Base-by-base conservation (phyloP, 2,329 filamentous ascomycete species). In the Colletotrichum horii region DNA sequence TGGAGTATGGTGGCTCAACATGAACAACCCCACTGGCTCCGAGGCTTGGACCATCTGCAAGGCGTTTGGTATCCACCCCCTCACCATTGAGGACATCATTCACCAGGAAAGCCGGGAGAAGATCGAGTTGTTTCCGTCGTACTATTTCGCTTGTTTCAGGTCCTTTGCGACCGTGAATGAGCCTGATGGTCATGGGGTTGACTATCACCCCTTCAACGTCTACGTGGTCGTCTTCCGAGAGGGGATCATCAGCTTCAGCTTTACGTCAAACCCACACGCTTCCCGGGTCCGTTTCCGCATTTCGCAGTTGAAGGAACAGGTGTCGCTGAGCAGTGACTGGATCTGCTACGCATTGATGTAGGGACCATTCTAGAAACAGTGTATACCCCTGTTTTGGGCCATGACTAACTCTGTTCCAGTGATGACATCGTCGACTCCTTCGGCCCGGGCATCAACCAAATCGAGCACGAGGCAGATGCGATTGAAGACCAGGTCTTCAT, bases 401-500 rank as follows among this genome's bases (percentile, higher is more conserved):
- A 24, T 28, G 22, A 28, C 65, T 78, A 26, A 66, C 38, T 30
- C 19, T 11, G 6, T 8, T 30, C 52, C 72, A 95, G 93, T 82
- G 97, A 99, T 84, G 95, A 99, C 82, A 98, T 99, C 81, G 96
- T 98, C 75, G 97, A 99, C 86, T 95, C 93, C 19, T 99, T 98
- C 81, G 96, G 94, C 1, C 96, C 96, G 12, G 93, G 96, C 34
- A 98, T 99, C 79, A 93, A 92, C 72, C 93, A 95, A 70, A 94
- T 98, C 67, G 97, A 98, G 85, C 86, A 92, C 19, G 95, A 98
- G 80, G 96, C 96, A 1, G 97, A 98, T 83, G 91, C 92, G 14
- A 98, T 99, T 76, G 97, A 99, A 83, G 97, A 99, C 79, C 94
- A 96, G 71, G 96, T 99, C 66, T 98, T 98, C 82, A 93, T 97